Evolutionary conservation across 305 asterid genomes (phyloP), one percentile per base, ranked within the genome.

Genomic region (Salvia sclarea): DNA sequence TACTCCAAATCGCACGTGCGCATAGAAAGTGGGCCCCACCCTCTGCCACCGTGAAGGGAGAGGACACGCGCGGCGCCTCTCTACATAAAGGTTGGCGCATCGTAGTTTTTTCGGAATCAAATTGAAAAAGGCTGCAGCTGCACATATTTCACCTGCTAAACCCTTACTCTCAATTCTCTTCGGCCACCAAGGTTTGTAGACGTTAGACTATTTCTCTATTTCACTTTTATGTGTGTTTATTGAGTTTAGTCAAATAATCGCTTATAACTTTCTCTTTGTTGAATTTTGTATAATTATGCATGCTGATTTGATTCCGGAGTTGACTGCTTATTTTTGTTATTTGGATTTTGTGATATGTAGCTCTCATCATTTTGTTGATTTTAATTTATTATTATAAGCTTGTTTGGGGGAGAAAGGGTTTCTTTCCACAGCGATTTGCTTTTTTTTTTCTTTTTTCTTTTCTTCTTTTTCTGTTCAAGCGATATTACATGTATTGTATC

Each of bases 81-180:
- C 61, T 14, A 55, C 12, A 55, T 55, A 55, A 54, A 28, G 61
- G 61, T 25, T 57, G 45, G 28, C 63, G 45, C 6, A 31, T 31
- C 63, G 28, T 16, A 0, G 24, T 16, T 14, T 57, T 33, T 16
- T 16, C 14, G 3, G 20, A 24, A 28, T 28, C 43, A 7, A 30
- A 56, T 2, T 30, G n/a, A 2, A n/a, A 56, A 56, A 14, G 6
- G 3, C 13, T 6, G 62, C 24, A 0, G 44, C 43, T 30, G 14
- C 62, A 14, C 62, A 14, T 56, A 56, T 4, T 20, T 31, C 24
- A 25, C 45, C 14, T 57, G 11, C 63, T 8, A 57, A 16, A 25
- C 24, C 24, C 44, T 16, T 14, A 0, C 62, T 30, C 7, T 8
- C 44, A 9, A 30, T 56, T 14, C 43, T 31, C 44, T 31, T 16